Percentiles rank a stretch among this genome's conserved stretches.
phyloP scores from a whole-genome alignment of 2,329 filamentous ascomycete species.

The Coleophoma crateriformis region DNA sequence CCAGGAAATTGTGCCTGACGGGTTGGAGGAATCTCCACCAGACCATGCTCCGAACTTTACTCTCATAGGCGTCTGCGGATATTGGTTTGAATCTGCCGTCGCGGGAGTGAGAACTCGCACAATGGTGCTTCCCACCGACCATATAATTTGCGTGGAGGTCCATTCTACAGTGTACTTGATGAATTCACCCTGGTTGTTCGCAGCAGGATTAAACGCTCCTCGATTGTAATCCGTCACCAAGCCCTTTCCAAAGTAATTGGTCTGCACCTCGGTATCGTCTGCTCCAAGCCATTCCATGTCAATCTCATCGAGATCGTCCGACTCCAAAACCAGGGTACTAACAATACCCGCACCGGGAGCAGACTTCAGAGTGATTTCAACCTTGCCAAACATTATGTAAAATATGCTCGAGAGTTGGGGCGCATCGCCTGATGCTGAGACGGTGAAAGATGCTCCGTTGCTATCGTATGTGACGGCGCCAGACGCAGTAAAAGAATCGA shows the following conservation, averaged over 20 bases:
- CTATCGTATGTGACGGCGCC: constrained; percentile 68
- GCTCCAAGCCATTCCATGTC: constrained; percentile 95
- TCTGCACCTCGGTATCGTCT: constrained; percentile 73
- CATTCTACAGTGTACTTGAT: constrained; percentile 91
- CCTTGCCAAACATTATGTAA: constrained; percentile 98
- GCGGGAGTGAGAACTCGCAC: constrained; percentile 69
- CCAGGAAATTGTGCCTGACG: constrained; percentile 82
- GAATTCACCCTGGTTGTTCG: constrained; percentile 66
- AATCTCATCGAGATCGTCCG: constrained; percentile 90
- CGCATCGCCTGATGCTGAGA: constrained; percentile 71
- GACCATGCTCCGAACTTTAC: constrained; percentile 90
- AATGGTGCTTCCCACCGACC: constrained; percentile 74
- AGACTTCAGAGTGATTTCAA: constrained; percentile 79
- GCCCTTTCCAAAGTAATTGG: constrained; percentile 96
- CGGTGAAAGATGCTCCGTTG: constrained; percentile 77
- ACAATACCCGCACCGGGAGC: constrained; percentile 89
- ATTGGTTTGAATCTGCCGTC: constrained; percentile 68
- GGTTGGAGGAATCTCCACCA: constrained; percentile 74
- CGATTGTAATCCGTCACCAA: constrained; percentile 81
- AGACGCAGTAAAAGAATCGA: constrained; percentile 70
- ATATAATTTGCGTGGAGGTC: constrained; percentile 79
- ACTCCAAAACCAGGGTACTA: constrained; percentile 85
- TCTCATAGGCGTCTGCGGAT: constrained; percentile 94
- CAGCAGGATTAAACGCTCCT: constrained; percentile 68
- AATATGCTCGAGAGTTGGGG: constrained; percentile 85